A percentile compares a stretch with the other conserved stretches of the same genome.
Conservation (phyloP, 345 rosid genomes). For the Conringia planisiliqua region DNA sequence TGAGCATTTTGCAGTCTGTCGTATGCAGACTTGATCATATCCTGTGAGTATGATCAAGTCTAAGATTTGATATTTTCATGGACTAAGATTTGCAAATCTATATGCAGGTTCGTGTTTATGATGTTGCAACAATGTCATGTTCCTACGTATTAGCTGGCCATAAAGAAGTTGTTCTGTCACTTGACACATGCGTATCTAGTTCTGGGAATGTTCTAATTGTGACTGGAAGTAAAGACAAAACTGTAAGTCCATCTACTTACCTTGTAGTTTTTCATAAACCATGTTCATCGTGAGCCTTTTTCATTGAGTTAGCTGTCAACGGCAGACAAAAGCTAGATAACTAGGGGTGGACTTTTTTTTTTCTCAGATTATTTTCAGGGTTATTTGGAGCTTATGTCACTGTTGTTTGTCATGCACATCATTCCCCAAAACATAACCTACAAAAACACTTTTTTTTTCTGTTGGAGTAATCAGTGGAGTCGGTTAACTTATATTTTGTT, state of each 20-base stretch:
- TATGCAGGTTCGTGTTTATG: constrained; percentile 88
- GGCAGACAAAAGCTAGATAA: constrained; percentile 3
- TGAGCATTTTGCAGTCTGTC: background rate
- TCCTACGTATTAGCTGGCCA: constrained; percentile 87
- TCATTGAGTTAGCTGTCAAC: constrained; percentile 5
- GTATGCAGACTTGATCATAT: constrained; percentile 14
- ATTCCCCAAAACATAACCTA: background rate
- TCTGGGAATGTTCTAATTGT: constrained; percentile 61
- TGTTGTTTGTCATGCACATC: background rate
- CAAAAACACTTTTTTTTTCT: background rate
- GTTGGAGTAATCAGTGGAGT: background rate
- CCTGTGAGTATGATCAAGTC: constrained; percentile 8
- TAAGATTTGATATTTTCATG: background rate
- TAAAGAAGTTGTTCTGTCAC: constrained; percentile 68
- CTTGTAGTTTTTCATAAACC: constrained; percentile 2
- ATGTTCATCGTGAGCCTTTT: background rate
- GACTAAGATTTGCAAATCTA: constrained; percentile 14
- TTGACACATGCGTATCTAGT: constrained; percentile 70
- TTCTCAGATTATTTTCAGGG: background rate
- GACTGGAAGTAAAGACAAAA: constrained; percentile 89
- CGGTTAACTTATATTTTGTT: constrained; percentile 11
- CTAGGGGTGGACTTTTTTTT: background rate
- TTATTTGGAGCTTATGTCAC: background rate
- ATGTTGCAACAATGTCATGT: constrained; percentile 86
- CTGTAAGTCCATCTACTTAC: constrained; percentile 49